Percentiles rank a stretch among this genome's conserved stretches.
These are phyloP conservation scores for Acacia melanoxylon DNA, from an alignment of 306 rosid genomes.

Conservation along the genomic window DNA sequence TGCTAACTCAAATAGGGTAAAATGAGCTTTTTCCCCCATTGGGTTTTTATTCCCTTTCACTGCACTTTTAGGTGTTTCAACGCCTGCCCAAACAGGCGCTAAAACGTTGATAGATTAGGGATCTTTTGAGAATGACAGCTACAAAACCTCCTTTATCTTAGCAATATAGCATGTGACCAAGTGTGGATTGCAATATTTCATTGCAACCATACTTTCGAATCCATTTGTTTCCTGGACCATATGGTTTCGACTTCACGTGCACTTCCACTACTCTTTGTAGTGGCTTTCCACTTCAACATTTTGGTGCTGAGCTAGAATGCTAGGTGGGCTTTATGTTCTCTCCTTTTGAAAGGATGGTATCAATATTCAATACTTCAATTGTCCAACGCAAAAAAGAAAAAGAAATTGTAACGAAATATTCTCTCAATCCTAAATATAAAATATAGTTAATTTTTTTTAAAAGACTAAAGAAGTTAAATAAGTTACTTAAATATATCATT, in stretches of 20 bases:
- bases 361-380: background rate
- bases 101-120: background rate
- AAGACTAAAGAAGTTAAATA: too few relatives aligned
- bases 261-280: background rate
- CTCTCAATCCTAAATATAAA: fast-evolving
- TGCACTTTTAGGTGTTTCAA: too few relatives aligned
- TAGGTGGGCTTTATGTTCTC: background rate
- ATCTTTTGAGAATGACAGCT: background rate
- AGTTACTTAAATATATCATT: too few relatives aligned
- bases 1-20: too few relatives aligned
- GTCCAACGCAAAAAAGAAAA: background rate
- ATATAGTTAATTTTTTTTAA: too few relatives aligned
- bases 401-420: too few relatives aligned
- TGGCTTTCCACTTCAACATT: background rate
- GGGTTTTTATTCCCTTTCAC: too few relatives aligned
- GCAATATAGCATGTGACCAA: background rate
- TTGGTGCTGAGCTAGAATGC: background rate
- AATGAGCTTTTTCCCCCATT: too few relatives aligned
- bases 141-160: background rate
- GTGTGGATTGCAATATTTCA: background rate
- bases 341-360: background rate
- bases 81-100: too few relatives aligned
- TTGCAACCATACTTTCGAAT: background rate
- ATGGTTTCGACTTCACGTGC: background rate
- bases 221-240: slow-evolving; percentile 2